These are phyloP conservation scores for Microbotryomycetes sp. DNA, from an alignment of 1,284 basidiomycete species.

Conservation along the genomic window DNA sequence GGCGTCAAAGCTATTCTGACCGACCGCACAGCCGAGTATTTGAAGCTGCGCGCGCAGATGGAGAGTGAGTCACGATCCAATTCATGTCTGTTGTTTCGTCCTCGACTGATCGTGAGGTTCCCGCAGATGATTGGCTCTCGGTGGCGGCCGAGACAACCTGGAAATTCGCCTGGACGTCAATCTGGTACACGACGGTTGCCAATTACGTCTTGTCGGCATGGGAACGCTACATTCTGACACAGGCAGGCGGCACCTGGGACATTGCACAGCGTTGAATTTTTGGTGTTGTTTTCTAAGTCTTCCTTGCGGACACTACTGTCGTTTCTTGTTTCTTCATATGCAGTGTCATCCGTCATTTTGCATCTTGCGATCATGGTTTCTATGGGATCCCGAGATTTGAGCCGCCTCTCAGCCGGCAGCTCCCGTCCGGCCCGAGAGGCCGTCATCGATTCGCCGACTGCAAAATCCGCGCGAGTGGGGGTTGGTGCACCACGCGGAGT, in stretches of 20 bases:
- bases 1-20: slow-evolving; percentile 83
- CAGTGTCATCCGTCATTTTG: too few species aligned
- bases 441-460: background rate
- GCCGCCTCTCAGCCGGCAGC: background rate
- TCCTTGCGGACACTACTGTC: too few species aligned
- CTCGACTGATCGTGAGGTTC: background rate
- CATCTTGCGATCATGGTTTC: too few species aligned
- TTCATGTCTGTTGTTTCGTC: background rate
- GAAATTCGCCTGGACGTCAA: slow-evolving; percentile 19
- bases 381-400: too few species aligned
- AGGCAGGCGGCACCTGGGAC: slow-evolving; percentile 13
- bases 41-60: slow-evolving; percentile 62
- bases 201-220: slow-evolving; percentile 28
- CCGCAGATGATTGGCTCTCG: slow-evolving; percentile 20
- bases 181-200: slow-evolving; percentile 22
- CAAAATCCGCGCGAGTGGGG: too few species aligned
- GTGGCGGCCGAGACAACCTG: slow-evolving; percentile 23
- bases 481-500: background rate
- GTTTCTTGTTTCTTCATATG: too few species aligned
- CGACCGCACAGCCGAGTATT: slow-evolving; percentile 70
- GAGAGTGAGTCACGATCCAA: slow-evolving; percentile 49
- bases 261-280: background rate
- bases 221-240: slow-evolving; percentile 30
- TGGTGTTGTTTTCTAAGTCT: background rate
- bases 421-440: background rate